These are phyloP conservation scores for Verbena officinalis DNA, from an alignment of 257 asterid genomes.

Conservation along the genomic window DNA sequence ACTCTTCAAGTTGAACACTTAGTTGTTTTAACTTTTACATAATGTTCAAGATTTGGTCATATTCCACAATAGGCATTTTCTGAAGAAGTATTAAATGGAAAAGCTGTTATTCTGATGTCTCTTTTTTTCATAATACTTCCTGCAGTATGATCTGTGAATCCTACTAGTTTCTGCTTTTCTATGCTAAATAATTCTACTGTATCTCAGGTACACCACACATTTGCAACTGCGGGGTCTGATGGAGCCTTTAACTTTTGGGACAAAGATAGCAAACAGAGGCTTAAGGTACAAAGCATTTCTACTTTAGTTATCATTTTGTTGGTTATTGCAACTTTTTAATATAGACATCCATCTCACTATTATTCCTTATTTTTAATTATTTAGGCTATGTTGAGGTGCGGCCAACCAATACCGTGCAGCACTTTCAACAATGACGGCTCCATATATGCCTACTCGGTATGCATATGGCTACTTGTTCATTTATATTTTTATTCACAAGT, in stretches of 20 bases:
- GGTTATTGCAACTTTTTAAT: background rate
- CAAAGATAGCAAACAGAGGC: slow-evolving; percentile 97
- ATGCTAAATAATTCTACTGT: slow-evolving; percentile 16
- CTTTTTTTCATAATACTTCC: background rate
- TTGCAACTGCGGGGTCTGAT: slow-evolving; percentile 96
- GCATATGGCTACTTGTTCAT: slow-evolving; percentile 22
- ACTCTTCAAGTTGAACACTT: background rate
- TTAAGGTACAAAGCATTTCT: slow-evolving; percentile 56
- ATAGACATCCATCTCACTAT: background rate
- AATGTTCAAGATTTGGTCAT: background rate
- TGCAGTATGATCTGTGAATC: background rate
- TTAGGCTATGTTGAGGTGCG: slow-evolving; percentile 88
- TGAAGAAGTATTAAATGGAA: background rate
- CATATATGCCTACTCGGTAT: slow-evolving; percentile 81
- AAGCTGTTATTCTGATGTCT: slow-evolving; percentile 3
- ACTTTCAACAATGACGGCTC: slow-evolving; percentile 90
- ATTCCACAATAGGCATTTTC: background rate
- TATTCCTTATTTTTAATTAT: slow-evolving; percentile 21
- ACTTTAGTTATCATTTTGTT: slow-evolving; percentile 20
- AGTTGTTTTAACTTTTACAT: background rate
- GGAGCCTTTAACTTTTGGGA: slow-evolving; percentile 98
- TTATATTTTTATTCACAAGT: slow-evolving; percentile 20
- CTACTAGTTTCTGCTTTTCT: slow-evolving; percentile 6
- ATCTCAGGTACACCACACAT: slow-evolving; percentile 79
- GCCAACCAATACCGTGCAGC: slow-evolving; percentile 85